Base-by-base conservation (phyloP, 352 stramenopile genomes). In the Globisporangium alternatum region DNA sequence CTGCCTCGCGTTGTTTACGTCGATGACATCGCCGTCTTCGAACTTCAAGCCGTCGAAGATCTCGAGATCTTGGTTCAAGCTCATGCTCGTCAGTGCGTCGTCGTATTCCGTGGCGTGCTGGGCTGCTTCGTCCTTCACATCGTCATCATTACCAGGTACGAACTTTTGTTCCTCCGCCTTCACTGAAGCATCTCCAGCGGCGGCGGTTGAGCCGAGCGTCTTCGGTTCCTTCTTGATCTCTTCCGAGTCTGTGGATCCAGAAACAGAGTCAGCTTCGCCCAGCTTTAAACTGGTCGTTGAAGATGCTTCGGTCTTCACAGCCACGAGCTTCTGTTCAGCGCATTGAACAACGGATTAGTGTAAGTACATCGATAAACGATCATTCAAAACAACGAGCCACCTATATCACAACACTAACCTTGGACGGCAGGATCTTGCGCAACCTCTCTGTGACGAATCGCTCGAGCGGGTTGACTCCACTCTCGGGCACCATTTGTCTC, bases 31-130 rank as follows among this genome's bases (percentile, higher is more conserved):
- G 22, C 87, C 78, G 47, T 80, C 85, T 62, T 93, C 87, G 71
- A 95, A 95, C 66, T 95, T 91, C 53, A 95, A 75, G 5, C 87
- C 87, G 44, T 94, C 85, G 55, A 95, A 95, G 35, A 95, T 88
- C 62, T 87, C 83, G 21, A 95, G 64, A 58, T 95, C 87, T 25
- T 86, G 81, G 56, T 86, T 89, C 43, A 92, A 64, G 64, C 84
- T 92, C 67, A 91, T 75, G 58, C 69, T 92, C 33, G 80, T 93
- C 44, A 90, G 70, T 22, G 75, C 75, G 33, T 89, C 82, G 7
- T 90, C 78, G 21, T 91, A 80, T 60, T 88, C 78, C 8, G 41
- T 37, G 30, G 21, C 25, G 19, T 48, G 43, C 33, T 59, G 61
- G 12, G 37, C 28, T 10, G 59, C 44, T 1, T 51, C 21, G 7